phyloP scores from a whole-genome alignment of 2,329 filamentous ascomycete species.

The Lasiodiplodia theobromae region DNA sequence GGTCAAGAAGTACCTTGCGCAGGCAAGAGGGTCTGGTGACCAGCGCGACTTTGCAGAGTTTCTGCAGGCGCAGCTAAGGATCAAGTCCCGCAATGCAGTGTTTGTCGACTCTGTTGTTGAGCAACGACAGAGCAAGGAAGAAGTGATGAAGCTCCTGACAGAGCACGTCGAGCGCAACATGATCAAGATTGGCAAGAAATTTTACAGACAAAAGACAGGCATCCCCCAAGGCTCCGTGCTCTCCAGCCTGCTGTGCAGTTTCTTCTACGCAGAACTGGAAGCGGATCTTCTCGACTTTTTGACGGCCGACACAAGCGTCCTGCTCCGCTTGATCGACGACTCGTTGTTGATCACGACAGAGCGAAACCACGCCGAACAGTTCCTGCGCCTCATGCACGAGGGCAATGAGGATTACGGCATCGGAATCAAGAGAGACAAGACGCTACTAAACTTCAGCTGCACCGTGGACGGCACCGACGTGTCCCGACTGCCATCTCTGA shows the following conservation, averaged over 20 bases:
- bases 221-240: constrained; percentile 94
- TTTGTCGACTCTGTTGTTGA: constrained; percentile 76
- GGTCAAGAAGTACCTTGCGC: constrained; percentile 51
- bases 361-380: constrained; percentile 69
- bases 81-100: constrained; percentile 67
- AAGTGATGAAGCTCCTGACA: constrained; percentile 72
- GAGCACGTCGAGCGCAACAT: constrained; percentile 87
- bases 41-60: constrained; percentile 37
- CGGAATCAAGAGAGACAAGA: constrained; percentile 77
- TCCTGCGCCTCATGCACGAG: constrained; percentile 80
- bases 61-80: not conserved
- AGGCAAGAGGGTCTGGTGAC: constrained; percentile 43
- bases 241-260: constrained; percentile 87
- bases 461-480: constrained; percentile 50
- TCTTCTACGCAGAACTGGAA: constrained; percentile 94
- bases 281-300: constrained; percentile 72
- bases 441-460: constrained; percentile 81
- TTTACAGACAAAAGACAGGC: constrained; percentile 84
- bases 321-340: constrained; percentile 88
- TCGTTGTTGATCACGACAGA: constrained; percentile 87
- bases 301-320: constrained; percentile 63
- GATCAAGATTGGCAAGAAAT: constrained; percentile 86
- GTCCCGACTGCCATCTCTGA: constrained; percentile 31
- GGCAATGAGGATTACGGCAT: constrained; percentile 85
- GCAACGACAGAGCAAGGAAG: constrained; percentile 62